Evolutionary conservation across 805 yeast genomes (phyloP).

Genomic region (Nakazawaea ernobii): DNA sequence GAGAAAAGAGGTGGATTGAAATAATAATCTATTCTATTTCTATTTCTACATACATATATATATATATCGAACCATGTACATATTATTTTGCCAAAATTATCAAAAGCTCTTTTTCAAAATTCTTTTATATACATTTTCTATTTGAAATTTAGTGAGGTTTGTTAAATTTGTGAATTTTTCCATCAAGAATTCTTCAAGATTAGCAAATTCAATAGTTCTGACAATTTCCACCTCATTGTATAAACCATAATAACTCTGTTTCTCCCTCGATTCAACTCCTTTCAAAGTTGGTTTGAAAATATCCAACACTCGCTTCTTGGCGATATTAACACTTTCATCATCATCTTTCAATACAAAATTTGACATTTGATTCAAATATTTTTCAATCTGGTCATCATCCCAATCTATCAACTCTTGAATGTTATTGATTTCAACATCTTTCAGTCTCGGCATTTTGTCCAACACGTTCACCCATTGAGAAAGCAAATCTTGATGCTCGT

Average conservation of each 20-base stretch:
- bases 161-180: not conserved
- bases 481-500: conserved; percentile 12
- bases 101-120: not conserved
- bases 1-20: conserved; percentile 53
- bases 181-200: not conserved
- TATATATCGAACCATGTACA: not conserved
- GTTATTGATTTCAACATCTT: conserved; percentile 18
- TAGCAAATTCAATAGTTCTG: not conserved
- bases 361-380: conserved; percentile 48
- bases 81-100: not conserved
- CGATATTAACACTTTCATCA: conserved; percentile 11
- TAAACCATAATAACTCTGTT: not conserved
- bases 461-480: conserved; percentile 27
- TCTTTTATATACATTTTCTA: not conserved
- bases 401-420: conserved; percentile 37
- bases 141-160: not conserved
- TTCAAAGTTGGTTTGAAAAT: conserved; percentile 16
- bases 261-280: not conserved
- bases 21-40: conserved; percentile 14
- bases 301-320: conserved; percentile 17
- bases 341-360: conserved; percentile 25
- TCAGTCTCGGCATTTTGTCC: conserved; percentile 20
- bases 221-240: not conserved
- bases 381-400: conserved; percentile 38
- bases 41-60: no score